phyloP scores from a whole-genome alignment of 2,329 filamentous ascomycete species.

The Aspergillus terreus region DNA sequence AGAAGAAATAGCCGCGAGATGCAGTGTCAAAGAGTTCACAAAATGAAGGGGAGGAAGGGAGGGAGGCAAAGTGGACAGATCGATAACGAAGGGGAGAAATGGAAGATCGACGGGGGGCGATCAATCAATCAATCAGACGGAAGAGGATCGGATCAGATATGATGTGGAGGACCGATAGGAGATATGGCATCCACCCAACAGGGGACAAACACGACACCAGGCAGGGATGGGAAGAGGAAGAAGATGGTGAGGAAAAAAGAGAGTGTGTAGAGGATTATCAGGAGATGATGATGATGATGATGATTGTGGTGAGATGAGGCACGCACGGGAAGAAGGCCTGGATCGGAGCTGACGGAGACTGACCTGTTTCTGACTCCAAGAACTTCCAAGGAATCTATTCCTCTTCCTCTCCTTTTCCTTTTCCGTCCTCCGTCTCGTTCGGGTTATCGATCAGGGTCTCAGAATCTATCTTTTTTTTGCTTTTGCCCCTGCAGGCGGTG shows the following conservation, averaged over 20 bases:
- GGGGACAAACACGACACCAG: neutral
- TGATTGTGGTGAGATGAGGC: too few species aligned
- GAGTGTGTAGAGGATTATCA: conserved; percentile 2
- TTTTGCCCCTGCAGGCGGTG: conserved; percentile 4
- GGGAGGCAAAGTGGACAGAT: conserved; percentile 8
- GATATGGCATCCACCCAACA: neutral
- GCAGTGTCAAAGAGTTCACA: neutral
- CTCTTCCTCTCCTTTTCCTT: neutral
- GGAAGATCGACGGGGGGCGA: conserved; percentile 12
- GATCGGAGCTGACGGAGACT: too few species aligned
- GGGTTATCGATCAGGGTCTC: conserved; percentile 3
- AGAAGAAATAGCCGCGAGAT: neutral
- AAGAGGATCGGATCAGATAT: conserved; percentile 21
- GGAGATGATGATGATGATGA: conserved; percentile 6
- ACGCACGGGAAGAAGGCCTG: conserved; percentile 1
- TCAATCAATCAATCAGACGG: conserved; percentile 12
- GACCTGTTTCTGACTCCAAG: too few species aligned
- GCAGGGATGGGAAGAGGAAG: conserved; percentile 1
- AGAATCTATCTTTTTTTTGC: conserved; percentile 5
- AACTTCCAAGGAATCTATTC: too few species aligned
- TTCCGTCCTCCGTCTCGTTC: neutral
- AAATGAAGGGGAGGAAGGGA: conserved; percentile 2
- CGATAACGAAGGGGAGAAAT: conserved; percentile 1
- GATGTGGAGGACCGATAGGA: conserved; percentile 11
- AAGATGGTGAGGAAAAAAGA: conserved; percentile 8